A percentile compares a stretch with the other conserved stretches of the same genome.
Conservation (phyloP, 805 yeast genomes). For the Candida easanensis region DNA sequence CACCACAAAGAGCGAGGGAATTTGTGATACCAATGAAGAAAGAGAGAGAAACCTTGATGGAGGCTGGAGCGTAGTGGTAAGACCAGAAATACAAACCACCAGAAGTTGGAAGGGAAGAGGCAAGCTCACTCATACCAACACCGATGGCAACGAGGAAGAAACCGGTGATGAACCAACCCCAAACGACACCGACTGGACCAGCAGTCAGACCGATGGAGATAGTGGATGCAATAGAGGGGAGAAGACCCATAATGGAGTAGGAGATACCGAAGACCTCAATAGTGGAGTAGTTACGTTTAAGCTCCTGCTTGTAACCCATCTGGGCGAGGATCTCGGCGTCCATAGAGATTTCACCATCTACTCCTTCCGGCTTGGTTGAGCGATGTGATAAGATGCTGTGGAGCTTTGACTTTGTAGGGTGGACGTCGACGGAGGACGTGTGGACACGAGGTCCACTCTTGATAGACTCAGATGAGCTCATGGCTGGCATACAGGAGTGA, state of each 20-base stretch:
- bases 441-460: not conserved
- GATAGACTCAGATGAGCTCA: not conserved
- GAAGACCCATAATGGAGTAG: conserved; percentile 60
- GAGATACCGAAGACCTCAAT: conserved; percentile 64
- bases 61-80: conserved; percentile 58
- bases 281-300: conserved; percentile 54
- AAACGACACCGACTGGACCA: conserved; percentile 58
- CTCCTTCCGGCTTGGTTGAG: not conserved
- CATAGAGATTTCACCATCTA: not conserved
- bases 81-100: conserved; percentile 75
- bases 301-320: conserved; percentile 66
- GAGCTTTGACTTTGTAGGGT: not conserved
- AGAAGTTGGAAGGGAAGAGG: conserved; percentile 68
- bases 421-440: not conserved
- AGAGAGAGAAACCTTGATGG: conserved; percentile 48
- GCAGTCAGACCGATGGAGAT: conserved; percentile 42
- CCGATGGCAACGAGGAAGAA: conserved; percentile 57
- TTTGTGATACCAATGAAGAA: conserved; percentile 66
- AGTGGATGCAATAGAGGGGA: conserved; percentile 58
- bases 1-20: conserved; percentile 62
- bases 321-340: conserved; percentile 15
- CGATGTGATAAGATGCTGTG: not conserved
- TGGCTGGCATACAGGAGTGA: not conserved
- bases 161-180: conserved; percentile 72
- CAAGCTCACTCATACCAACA: conserved; percentile 59